Evolutionary conservation across 345 rosid genomes (phyloP), one percentile per base, ranked within the genome.

Genomic region (Clarkia xantiana): DNA sequence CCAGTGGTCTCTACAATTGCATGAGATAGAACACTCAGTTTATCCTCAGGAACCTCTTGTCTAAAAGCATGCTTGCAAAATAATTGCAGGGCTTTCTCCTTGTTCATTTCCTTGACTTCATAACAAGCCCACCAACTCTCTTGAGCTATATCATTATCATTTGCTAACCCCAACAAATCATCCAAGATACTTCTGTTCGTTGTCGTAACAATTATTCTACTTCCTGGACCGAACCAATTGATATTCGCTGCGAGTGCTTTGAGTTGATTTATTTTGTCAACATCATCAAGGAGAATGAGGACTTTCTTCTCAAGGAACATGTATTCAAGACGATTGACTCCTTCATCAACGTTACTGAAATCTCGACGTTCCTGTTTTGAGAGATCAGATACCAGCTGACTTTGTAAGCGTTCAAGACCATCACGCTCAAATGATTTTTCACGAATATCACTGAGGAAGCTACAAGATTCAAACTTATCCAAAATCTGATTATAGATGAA

Each of bases 251-350:
- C 44, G 11, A 52, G 16, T 17, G 23, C 42, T 15, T 15, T 9
- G 14, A 52, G 14, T 11, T 52, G 55, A 14, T 52, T 14, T 10
- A 3, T 12, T 0, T 16, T 17, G 23, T 52, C 9, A 0, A 38
- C n/a, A 16, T 52, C 45, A 52, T 52, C 45, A 1, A 52, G 55
- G 40, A 40, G n/a, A n/a, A n/a, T n/a, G n/a, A n/a, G n/a, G n/a
- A n/a, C n/a, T n/a, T n/a, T n/a, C n/a, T n/a, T n/a, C 0, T 10
- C 12, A 16, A 3, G 44, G 6, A 52, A n/a, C 11, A 14, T 52
- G 1, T 0, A 7, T 3, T 17, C 9, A 34, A 52, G 15, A 43
- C 0, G 2, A 0, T 52, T 0, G n/a, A 1, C 1, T 40, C 45
- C 55, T 10, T 40, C 25, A 38, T 40, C 45, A 39, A 52, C 9